Conservation (phyloP, 495 filamentous ascomycete species). For the Trypethelium eluteriae region DNA sequence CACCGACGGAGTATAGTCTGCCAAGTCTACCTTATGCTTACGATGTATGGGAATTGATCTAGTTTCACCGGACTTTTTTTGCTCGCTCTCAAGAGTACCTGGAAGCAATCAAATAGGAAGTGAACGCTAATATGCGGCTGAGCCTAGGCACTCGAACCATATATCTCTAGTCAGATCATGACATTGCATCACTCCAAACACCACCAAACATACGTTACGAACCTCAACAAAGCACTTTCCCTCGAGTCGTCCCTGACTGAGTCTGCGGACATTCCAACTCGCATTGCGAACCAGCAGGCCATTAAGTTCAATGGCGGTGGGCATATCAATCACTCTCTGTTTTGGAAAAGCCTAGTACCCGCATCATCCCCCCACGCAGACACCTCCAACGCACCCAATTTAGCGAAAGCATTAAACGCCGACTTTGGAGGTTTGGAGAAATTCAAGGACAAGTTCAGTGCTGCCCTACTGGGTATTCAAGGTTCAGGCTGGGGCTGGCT, state of each 20-base stretch:
- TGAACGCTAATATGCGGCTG: not conserved
- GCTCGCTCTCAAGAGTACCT: not conserved
- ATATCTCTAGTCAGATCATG: conserved; percentile 39
- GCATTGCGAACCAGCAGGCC: conserved; percentile 28
- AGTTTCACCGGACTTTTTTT: not conserved
- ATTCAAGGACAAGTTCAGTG: conserved; percentile 34
- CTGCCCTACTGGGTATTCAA: conserved; percentile 33
- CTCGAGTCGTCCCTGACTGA: conserved; percentile 21
- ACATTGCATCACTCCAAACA: conserved; percentile 38
- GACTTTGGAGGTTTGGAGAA: conserved; percentile 30
- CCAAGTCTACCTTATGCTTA: not conserved
- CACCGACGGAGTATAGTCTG: not conserved
- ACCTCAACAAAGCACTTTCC: conserved; percentile 33
- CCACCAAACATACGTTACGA: conserved; percentile 39
- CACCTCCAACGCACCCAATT: conserved; percentile 25
- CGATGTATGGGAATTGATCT: not conserved
- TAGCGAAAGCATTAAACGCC: conserved; percentile 28
- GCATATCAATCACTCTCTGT: conserved; percentile 40
- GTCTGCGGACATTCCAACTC: conserved; percentile 23
- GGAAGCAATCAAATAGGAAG: not conserved
- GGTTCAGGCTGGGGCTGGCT: conserved; percentile 40
- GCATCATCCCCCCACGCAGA: conserved; percentile 25
- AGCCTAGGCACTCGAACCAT: conserved; percentile 31
- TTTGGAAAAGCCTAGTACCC: conserved; percentile 37
- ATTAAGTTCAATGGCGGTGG: conserved; percentile 39